Percentiles rank a stretch among this genome's conserved stretches.
phyloP scores from a whole-genome alignment of 2,329 filamentous ascomycete species.

The Penicillium sp. region DNA sequence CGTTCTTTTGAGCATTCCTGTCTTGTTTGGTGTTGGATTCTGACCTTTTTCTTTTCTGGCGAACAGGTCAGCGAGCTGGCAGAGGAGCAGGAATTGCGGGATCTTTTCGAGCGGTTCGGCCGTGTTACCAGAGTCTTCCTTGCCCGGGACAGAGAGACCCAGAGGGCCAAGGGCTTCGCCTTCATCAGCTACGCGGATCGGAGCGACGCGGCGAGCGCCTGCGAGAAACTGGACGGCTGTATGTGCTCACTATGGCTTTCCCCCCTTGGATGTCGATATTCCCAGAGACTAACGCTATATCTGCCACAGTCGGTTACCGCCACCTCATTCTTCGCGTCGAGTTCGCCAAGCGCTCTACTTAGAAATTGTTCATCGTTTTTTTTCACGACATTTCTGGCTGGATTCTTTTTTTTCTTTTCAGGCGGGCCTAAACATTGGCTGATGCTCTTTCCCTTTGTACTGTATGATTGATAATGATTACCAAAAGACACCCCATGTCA shows the following conservation, averaged over 20 bases:
- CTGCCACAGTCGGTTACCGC: conserved; percentile 48
- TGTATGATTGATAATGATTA: conserved; percentile 41
- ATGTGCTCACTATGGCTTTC: conserved; percentile 35
- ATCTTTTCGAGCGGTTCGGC: conserved; percentile 97
- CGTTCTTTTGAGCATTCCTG: conserved; percentile 1
- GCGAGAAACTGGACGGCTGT: conserved; percentile 96
- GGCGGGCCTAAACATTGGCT: conserved; percentile 30
- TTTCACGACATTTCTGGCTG: conserved; percentile 32
- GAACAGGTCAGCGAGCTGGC: conserved; percentile 88
- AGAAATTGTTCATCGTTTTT: conserved; percentile 28
- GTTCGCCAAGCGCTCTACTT: conserved; percentile 50
- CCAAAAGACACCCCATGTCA: conserved; percentile 35
- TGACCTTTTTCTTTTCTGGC: conserved; percentile 15
- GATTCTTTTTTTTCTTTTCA: conserved; percentile 30
- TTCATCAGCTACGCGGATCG: conserved; percentile 97
- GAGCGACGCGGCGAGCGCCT: conserved; percentile 83
- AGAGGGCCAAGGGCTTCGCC: conserved; percentile 94
- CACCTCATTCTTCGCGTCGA: conserved; percentile 54
- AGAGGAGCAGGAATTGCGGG: conserved; percentile 89
- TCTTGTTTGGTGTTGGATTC: conserved; percentile 6
- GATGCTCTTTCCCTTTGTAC: conserved; percentile 35
- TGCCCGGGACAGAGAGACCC: conserved; percentile 95
- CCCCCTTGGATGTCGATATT: neutral
- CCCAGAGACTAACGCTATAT: conserved; percentile 23
- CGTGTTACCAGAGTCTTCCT: conserved; percentile 96